These are phyloP conservation scores for Agaricus sinodeliciosus DNA, from an alignment of 768 basidiomycete species.

Conservation along the genomic window DNA sequence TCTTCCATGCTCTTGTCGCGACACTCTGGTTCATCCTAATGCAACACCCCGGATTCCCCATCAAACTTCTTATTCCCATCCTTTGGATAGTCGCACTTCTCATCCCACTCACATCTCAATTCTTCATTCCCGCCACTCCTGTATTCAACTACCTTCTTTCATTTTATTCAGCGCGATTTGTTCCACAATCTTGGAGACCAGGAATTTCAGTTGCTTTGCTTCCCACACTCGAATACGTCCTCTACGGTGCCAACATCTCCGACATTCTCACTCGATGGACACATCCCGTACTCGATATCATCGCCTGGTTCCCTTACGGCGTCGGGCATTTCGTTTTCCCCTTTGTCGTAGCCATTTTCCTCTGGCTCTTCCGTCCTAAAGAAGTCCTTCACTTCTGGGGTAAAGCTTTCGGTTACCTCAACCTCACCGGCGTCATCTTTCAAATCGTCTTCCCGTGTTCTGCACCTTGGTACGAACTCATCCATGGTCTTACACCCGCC, in stretches of 20 bases:
- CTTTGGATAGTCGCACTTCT: conserved; percentile 65
- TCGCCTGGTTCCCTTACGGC: conserved; percentile 98
- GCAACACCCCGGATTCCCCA: conserved; percentile 59
- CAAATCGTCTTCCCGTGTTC: conserved; percentile 91
- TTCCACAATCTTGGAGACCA: conserved; percentile 71
- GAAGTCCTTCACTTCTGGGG: conserved; percentile 81
- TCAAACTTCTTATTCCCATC: conserved; percentile 72
- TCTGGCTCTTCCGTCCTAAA: conserved; percentile 87
- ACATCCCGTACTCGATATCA: conserved; percentile 83
- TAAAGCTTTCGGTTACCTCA: conserved; percentile 88
- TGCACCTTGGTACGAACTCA: conserved; percentile 96
- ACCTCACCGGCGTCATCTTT: conserved; percentile 77
- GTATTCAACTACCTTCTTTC: conserved; percentile 81
- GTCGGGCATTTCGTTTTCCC: conserved; percentile 85
- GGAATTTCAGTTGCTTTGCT: conserved; percentile 86
- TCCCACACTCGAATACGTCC: conserved; percentile 88
- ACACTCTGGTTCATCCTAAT: conserved; percentile 70
- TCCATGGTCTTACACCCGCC: conserved; percentile 93
- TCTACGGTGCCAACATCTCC: conserved; percentile 97
- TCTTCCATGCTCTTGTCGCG: conserved; percentile 58
- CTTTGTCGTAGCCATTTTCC: conserved; percentile 74
- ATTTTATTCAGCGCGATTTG: conserved; percentile 84
- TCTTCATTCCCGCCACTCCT: conserved; percentile 85
- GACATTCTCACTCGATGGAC: conserved; percentile 95
- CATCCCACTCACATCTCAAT: conserved; percentile 83